These are phyloP conservation scores for Rhodotorula sp. DNA, from an alignment of 1,284 basidiomycete species.

Conservation along the genomic window DNA sequence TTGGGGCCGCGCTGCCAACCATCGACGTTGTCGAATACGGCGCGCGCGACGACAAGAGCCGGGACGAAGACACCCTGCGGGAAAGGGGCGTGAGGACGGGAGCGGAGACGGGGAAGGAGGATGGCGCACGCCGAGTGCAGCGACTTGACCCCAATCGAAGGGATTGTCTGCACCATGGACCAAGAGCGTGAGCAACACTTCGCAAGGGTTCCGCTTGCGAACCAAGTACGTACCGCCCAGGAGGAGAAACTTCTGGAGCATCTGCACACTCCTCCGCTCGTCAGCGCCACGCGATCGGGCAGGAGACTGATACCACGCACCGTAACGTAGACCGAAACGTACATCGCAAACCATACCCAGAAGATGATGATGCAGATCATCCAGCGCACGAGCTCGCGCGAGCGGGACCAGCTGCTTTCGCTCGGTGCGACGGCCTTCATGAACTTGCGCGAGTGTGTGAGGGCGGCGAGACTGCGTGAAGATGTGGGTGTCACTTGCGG, in stretches of 20 bases:
- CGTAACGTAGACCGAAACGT: constrained; percentile 9
- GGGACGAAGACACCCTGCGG: background rate
- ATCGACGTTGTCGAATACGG: background rate
- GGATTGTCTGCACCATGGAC: constrained; percentile 4
- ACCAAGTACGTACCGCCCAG: constrained; percentile 5
- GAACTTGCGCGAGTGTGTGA: background rate
- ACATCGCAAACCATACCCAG: background rate
- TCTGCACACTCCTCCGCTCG: too few species aligned
- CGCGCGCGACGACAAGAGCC: background rate
- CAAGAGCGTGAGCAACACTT: background rate
- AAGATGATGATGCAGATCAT: background rate
- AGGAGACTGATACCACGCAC: background rate
- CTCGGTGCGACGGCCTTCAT: background rate
- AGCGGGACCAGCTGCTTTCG: background rate
- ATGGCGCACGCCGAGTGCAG: background rate
- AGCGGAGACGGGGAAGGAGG: background rate
- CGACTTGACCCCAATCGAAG: constrained; percentile 26
- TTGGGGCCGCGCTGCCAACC: background rate
- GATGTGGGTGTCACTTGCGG: background rate
- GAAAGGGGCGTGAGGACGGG: background rate
- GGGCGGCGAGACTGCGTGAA: background rate
- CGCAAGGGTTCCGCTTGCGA: too few species aligned
- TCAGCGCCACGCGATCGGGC: too few species aligned
- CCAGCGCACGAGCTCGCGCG: constrained; percentile 12
- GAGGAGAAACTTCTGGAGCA: constrained; percentile 11